Evolutionary conservation across 139 green algal species (phyloP).

Genomic region (Edaphochlamys debaryana): DNA sequence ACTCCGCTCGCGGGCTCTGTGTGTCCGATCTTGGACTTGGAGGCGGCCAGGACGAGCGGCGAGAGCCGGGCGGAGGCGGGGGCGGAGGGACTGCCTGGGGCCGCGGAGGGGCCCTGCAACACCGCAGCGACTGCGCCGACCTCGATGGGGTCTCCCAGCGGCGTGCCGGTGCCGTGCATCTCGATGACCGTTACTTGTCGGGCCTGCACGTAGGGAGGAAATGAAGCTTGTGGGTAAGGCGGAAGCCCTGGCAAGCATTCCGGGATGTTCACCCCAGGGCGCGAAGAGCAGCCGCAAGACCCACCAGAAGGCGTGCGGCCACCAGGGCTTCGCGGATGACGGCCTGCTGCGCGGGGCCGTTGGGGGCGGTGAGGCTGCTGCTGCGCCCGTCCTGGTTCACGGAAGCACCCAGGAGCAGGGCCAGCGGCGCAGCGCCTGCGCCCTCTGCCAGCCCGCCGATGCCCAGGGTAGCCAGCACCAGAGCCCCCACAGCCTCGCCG

Average conservation of each 20-base stretch:
- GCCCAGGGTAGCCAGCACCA: conserved; percentile 34
- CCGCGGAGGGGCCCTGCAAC: background rate
- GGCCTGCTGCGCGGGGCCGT: conserved; percentile 86
- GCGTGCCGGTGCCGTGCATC: conserved; percentile 79
- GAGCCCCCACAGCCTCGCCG: conserved; percentile 70
- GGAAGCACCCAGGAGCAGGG: conserved; percentile 65
- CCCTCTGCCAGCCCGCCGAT: background rate
- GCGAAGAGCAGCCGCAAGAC: too few relatives aligned
- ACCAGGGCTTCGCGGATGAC: conserved; percentile 65
- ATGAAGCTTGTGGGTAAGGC: too few relatives aligned
- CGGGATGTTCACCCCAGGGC: too few relatives aligned
- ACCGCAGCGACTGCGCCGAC: conserved; percentile 62
- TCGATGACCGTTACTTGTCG: conserved; percentile 42
- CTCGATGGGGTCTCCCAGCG: conserved; percentile 84
- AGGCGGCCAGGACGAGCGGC: conserved; percentile 63
- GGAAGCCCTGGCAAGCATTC: too few relatives aligned
- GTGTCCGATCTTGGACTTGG: conserved; percentile 89
- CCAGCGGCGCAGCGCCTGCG: conserved; percentile 6
- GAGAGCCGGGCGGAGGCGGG: background rate
- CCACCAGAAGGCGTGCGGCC: conserved; percentile 35
- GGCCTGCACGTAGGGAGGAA: background rate
- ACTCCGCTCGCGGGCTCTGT: conserved; percentile 84
- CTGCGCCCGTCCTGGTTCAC: conserved; percentile 95
- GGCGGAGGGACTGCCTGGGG: too few relatives aligned
- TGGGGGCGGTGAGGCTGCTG: conserved; percentile 88